Conservation (phyloP, 2,329 filamentous ascomycete species). For the Gyromitra esculenta region DNA sequence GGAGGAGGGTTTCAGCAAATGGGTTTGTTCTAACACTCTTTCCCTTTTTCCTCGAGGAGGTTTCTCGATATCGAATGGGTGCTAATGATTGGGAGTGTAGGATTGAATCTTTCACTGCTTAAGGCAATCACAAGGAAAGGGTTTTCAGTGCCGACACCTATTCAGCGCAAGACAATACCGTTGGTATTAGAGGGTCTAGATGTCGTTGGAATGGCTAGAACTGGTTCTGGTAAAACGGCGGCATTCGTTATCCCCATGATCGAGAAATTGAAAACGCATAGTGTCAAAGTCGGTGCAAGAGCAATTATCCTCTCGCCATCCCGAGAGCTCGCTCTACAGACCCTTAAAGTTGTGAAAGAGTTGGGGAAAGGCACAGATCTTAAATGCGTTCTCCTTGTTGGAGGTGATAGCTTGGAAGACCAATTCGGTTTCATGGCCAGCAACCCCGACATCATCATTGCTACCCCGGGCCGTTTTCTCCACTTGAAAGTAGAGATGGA, state of each 20-base stretch:
- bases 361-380: slow-evolving; percentile 89
- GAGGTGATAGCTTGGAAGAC: slow-evolving; percentile 94
- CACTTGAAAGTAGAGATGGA: slow-evolving; percentile 98
- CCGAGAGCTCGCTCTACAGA: slow-evolving; percentile 92
- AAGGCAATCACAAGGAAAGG: slow-evolving; percentile 94
- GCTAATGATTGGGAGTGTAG: slow-evolving; percentile 60
- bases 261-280: slow-evolving; percentile 88
- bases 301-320: slow-evolving; percentile 91
- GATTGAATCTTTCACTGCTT: slow-evolving; percentile 70
- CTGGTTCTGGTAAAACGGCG: slow-evolving; percentile 98
- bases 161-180: slow-evolving; percentile 96
- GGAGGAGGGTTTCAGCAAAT: slow-evolving; percentile 96
- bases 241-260: slow-evolving; percentile 99
- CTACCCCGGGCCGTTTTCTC: slow-evolving; percentile 93
- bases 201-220: slow-evolving; percentile 98
- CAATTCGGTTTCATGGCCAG: slow-evolving; percentile 92
- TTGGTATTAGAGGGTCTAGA: slow-evolving; percentile 88
- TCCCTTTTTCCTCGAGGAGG: background rate
- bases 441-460: slow-evolving; percentile 97
- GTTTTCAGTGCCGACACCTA: slow-evolving; percentile 94
- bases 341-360: slow-evolving; percentile 95
- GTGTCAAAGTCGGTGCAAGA: slow-evolving; percentile 82
- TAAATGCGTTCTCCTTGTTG: slow-evolving; percentile 87
- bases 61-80: background rate
- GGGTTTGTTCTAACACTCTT: slow-evolving; percentile 63